A percentile compares a stretch with the other conserved stretches of the same genome.
These are phyloP conservation scores for Plasmodium reichenowi DNA, from an alignment of 169 alveolate species.

Conservation along the genomic window DNA sequence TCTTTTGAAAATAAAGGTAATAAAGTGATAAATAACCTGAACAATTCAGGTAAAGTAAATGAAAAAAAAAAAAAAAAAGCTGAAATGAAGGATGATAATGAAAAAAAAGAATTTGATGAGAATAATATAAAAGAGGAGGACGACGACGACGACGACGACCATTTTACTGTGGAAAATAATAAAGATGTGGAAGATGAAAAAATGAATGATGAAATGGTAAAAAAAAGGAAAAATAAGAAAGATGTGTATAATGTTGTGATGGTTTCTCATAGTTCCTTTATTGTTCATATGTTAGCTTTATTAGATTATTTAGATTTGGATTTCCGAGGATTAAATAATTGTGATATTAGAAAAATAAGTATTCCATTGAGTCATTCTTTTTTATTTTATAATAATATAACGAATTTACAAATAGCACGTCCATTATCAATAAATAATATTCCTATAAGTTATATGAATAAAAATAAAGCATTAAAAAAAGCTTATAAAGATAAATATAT, in stretches of 20 bases:
- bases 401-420: conserved; percentile 37
- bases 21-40: background rate
- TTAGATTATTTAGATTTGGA: conserved; percentile 63
- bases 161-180: background rate
- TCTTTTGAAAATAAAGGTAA: background rate
- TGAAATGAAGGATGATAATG: background rate
- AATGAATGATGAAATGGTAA: background rate
- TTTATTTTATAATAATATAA: conserved; percentile 61
- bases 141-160: no score
- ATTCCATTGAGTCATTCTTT: conserved; percentile 48
- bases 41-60: background rate
- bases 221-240: conserved; percentile 3
- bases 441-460: conserved; percentile 23
- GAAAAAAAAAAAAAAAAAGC: background rate
- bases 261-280: conserved; percentile 73
- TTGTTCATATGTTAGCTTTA: conserved; percentile 37
- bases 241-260: conserved; percentile 29
- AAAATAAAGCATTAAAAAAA: conserved; percentile 32
- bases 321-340: conserved; percentile 31
- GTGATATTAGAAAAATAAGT: conserved; percentile 38
- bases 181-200: background rate
- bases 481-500: conserved; percentile 53
- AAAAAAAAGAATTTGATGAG: no score
- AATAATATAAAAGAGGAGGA: no score
- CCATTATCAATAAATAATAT: conserved; percentile 29